Evolutionary conservation across 164 flowering plant species (phyloP).

Genomic region (Magnolia officinalis): DNA sequence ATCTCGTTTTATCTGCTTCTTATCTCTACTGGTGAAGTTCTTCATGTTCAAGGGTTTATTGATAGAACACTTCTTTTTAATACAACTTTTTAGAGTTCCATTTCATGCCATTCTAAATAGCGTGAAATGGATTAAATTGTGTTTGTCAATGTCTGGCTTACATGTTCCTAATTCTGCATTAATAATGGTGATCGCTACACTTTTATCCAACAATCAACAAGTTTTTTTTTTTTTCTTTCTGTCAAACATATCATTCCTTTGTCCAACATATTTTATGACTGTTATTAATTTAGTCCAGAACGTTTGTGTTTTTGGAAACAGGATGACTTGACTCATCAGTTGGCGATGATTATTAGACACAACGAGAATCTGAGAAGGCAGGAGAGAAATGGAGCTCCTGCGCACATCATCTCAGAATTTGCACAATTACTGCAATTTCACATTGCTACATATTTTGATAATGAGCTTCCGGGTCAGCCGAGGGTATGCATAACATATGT

Average conservation of each 20-base stretch:
- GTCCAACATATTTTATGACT: no score
- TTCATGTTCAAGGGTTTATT: no score
- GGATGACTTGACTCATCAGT: constrained; percentile 76
- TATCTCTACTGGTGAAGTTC: not conserved
- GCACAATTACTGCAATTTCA: constrained; percentile 96
- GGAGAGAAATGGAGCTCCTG: constrained; percentile 97
- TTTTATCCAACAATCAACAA: no score
- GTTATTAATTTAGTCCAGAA: no score
- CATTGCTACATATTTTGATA: constrained; percentile 95
- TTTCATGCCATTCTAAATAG: not conserved
- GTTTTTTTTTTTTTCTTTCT: no score
- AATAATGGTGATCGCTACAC: not conserved
- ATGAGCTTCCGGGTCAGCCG: constrained; percentile 98
- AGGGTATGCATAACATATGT: constrained; percentile 47
- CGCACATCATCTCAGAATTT: constrained; percentile 94
- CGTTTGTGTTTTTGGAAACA: constrained; percentile 22
- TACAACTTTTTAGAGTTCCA: not conserved
- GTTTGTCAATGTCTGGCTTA: not conserved
- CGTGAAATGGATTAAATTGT: no score
- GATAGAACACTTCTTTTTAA: not conserved
- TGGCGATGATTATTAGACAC: constrained; percentile 72
- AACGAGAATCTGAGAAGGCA: constrained; percentile 89
- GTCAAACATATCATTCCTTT: no score
- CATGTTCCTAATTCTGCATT: not conserved
- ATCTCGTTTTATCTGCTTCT: not conserved